Base-by-base conservation (phyloP, 495 filamentous ascomycete species). In the Penicillium coprophilum region DNA sequence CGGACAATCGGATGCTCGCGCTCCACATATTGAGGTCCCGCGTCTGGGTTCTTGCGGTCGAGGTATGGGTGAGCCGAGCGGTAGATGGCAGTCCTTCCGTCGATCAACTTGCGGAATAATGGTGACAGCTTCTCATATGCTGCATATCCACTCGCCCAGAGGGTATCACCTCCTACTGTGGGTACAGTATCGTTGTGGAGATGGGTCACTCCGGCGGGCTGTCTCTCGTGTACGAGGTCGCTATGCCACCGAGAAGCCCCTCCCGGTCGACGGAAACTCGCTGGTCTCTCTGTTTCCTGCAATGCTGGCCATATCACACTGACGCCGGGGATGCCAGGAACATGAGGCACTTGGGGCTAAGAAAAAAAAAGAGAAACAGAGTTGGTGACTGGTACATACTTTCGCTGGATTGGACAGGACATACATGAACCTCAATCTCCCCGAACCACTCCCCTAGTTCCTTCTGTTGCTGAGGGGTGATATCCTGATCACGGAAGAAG, bases 81-180 rank as follows among this genome's bases (percentile, higher is more conserved):
- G 62, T 88, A 88, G 15, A 89, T 82, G 32, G 85, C 86, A 6
- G 81, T 74, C 59, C 77, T 81, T 12, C 87, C 86, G 65, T 90
- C 86, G 55, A 90, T 85, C 45, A 90, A 78, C 59, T 83, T 83
- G 50, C 86, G 85, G 74, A 88, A 88, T 6, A 72, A 75, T 0
- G 86, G 86, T 6, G 84, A 87, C 2, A 90, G 77, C 67, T 88
- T 88, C 69, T 87, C 84, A 66, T 90, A 90, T 4, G 85, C 86
- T 11, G 79, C 70, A 58, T 89, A 89, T 3, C 85, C 86, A 56
- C 78, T 84, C 0, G 86, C 82, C 86, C 86, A 90, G 3, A 90
- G 78, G 3, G 87, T 89, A 61, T 90, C 87, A 8, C 86, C 86
- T 4, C 87, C 87, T 2, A 84, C 58, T 0, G 75, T 77, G 0